Conservation (phyloP, 805 yeast genomes). For the Sugiyamaella smithiae region DNA sequence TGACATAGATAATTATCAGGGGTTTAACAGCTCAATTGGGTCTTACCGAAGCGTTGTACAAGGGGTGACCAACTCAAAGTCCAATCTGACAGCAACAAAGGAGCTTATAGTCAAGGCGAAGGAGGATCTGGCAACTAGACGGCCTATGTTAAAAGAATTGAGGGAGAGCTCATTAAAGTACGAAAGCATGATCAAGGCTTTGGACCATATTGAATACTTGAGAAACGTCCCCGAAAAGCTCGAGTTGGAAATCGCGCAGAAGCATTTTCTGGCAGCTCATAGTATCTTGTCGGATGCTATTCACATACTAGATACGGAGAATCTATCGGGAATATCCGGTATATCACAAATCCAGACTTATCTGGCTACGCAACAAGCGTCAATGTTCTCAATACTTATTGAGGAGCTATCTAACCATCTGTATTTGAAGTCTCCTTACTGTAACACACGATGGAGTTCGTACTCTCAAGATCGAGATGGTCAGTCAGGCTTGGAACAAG, state of each 20-base stretch:
- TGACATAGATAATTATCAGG: constrained; percentile 55
- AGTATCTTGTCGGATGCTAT: constrained; percentile 48
- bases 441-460: constrained; percentile 30
- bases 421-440: constrained; percentile 51
- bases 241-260: constrained; percentile 66
- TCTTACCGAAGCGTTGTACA: constrained; percentile 71
- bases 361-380: constrained; percentile 37
- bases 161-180: constrained; percentile 61
- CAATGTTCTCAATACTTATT: constrained; percentile 65
- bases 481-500: constrained; percentile 22
- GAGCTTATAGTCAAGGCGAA: constrained; percentile 49
- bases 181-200: constrained; percentile 64
- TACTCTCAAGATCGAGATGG: constrained; percentile 25
- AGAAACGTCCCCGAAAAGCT: constrained; percentile 57
- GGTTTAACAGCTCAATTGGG: constrained; percentile 82
- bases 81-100: constrained; percentile 48
- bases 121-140: constrained; percentile 49
- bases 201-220: constrained; percentile 64
- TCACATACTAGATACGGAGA: constrained; percentile 31
- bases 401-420: constrained; percentile 72
- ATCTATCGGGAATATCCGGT: constrained; percentile 31
- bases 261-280: constrained; percentile 65
- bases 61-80: constrained; percentile 63
- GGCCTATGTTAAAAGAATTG: constrained; percentile 59
- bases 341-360: constrained; percentile 33